Evolutionary conservation across 2,329 filamentous ascomycete genomes (phyloP).

Genomic region (Paraphoma sp.): DNA sequence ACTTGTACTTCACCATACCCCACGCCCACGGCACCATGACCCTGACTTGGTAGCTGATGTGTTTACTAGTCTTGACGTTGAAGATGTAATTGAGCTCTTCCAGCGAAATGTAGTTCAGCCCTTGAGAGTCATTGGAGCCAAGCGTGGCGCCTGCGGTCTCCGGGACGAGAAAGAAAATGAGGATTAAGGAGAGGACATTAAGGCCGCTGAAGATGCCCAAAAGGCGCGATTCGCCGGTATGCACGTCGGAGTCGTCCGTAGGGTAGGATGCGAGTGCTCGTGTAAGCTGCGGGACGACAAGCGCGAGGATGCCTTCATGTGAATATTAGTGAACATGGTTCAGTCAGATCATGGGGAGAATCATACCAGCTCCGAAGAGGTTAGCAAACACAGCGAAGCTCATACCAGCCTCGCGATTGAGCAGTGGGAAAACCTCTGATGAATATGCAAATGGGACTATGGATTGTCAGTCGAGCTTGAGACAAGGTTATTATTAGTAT

Average conservation of each 20-base stretch:
- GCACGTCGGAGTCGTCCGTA: not conserved
- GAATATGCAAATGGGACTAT: constrained; percentile 2
- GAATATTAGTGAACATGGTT: not conserved
- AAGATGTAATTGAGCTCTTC: constrained; percentile 7
- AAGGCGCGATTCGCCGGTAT: constrained; percentile 1
- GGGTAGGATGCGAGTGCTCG: not conserved
- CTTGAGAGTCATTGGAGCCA: not conserved
- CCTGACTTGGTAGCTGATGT: not conserved
- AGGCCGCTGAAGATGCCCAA: constrained; percentile 1
- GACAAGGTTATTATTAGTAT: no score
- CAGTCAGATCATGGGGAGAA: not conserved
- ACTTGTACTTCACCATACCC: not conserved
- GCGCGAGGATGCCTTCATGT: not conserved
- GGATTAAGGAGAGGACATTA: constrained; percentile 1
- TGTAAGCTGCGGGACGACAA: constrained; percentile 1
- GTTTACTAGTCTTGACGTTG: not conserved
- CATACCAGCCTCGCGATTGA: constrained; percentile 4
- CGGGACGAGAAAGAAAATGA: constrained; percentile 2
- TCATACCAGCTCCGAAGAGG: not conserved
- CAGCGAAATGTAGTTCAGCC: constrained; percentile 2
- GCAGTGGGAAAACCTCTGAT: constrained; percentile 1
- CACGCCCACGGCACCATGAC: constrained; percentile 4
- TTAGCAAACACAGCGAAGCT: not conserved
- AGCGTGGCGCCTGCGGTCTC: constrained; percentile 1
- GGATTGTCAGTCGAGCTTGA: not conserved